Conservation (phyloP, 73 alveolate genomes). For the Tetrahymena malaccensis region DNA sequence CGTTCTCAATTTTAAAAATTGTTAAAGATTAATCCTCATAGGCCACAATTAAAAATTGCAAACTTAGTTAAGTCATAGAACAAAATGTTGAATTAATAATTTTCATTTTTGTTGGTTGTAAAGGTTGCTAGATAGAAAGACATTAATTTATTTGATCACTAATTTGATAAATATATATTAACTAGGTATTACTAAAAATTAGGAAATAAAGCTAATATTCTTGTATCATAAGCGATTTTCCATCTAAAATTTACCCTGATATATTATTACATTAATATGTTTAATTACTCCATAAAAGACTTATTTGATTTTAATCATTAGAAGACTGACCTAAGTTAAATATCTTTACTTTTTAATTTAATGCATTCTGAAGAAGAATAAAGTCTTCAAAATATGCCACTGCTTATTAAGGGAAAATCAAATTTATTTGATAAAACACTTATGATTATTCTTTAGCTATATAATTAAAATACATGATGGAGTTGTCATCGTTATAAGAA, state of each 20-base stretch:
- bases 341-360: too few relatives aligned
- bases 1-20: neutral
- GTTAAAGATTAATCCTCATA: neutral
- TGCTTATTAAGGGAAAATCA: neutral
- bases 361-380: neutral
- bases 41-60: neutral
- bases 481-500: neutral
- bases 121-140: neutral
- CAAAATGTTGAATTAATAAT: neutral
- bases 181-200: neutral
- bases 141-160: neutral
- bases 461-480: neutral
- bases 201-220: neutral
- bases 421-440: neutral
- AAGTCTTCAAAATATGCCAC: neutral
- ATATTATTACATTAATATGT: neutral
- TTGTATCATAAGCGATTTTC: too few relatives aligned
- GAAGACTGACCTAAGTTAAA: neutral
- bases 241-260: neutral
- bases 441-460: neutral
- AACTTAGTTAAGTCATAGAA: neutral
- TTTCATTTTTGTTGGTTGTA: neutral
- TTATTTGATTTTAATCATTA: too few relatives aligned
- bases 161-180: too few relatives aligned
- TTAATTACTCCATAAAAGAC: neutral